Conservation (phyloP, 1,139 yeast species). For the Yamadazyma membranifaciens region DNA sequence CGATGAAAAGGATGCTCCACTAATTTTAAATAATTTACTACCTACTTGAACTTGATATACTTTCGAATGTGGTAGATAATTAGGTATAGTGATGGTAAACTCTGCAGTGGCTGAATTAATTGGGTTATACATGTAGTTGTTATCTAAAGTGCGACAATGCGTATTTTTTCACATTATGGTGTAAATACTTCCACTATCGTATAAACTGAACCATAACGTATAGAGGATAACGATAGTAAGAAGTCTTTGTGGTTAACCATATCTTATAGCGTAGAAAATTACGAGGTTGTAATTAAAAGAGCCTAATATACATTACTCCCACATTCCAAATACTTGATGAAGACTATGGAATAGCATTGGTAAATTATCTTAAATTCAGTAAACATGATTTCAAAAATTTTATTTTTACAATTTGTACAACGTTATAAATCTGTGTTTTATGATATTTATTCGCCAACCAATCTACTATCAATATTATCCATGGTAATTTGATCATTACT, state of each 20-base stretch:
- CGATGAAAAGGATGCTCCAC: slow-evolving; percentile 84
- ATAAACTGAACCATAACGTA: too few relatives aligned
- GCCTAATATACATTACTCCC: slow-evolving; percentile 6
- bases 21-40: slow-evolving; percentile 50
- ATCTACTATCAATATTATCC: slow-evolving; percentile 48
- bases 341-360: slow-evolving; percentile 4
- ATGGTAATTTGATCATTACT: slow-evolving; percentile 39
- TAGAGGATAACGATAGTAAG: too few relatives aligned
- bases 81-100: slow-evolving; percentile 53
- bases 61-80: slow-evolving; percentile 58
- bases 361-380: too few relatives aligned
- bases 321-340: slow-evolving; percentile 2
- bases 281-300: too few relatives aligned
- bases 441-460: slow-evolving; percentile 39
- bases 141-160: neutral
- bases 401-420: too few relatives aligned
- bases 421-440: too few relatives aligned
- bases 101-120: slow-evolving; percentile 20
- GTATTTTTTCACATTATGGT: too few relatives aligned
- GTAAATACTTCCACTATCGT: too few relatives aligned
- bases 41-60: slow-evolving; percentile 79
- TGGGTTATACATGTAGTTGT: slow-evolving; percentile 8
- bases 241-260: too few relatives aligned
- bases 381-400: too few relatives aligned
- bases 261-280: too few relatives aligned